Conservation (phyloP, 2,329 filamentous ascomycete genomes). For the Rosellinia necatrix region DNA sequence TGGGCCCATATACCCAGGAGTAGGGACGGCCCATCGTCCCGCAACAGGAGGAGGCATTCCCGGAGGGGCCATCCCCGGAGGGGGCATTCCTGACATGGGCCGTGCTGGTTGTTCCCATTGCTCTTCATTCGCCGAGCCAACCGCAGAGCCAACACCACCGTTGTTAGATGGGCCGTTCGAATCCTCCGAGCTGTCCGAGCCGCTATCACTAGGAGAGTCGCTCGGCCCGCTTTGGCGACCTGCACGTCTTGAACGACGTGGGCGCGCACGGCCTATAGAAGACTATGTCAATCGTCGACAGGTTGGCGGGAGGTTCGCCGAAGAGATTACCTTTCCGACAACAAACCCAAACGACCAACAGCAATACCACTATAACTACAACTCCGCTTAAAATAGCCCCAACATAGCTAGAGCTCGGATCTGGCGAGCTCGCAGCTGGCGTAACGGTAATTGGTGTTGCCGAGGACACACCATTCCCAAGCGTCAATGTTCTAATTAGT, state of each 20-base stretch:
- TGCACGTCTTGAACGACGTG: conserved; percentile 28
- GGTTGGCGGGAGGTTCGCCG: neutral
- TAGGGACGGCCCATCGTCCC: conserved; percentile 26
- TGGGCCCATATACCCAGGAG: conserved; percentile 13
- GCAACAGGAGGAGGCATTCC: conserved; percentile 28
- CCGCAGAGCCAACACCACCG: conserved; percentile 17
- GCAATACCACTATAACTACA: conserved; percentile 30
- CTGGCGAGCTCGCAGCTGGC: conserved; percentile 23
- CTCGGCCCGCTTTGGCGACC: conserved; percentile 22
- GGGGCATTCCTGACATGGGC: conserved; percentile 29
- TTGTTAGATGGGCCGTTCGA: conserved; percentile 24
- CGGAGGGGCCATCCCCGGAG: conserved; percentile 14
- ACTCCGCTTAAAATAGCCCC: conserved; percentile 37
- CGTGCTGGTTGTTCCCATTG: conserved; percentile 23
- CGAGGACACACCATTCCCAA: conserved; percentile 29
- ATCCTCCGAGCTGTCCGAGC: conserved; percentile 25
- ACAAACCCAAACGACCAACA: conserved; percentile 35
- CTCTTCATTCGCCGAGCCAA: conserved; percentile 25
- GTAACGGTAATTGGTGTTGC: conserved; percentile 27
- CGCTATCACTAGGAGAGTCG: conserved; percentile 23
- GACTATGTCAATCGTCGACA: neutral
- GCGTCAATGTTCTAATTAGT: conserved; percentile 32
- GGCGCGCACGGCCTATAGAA: conserved; percentile 21
- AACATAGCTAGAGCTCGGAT: conserved; percentile 24
- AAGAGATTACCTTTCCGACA: conserved; percentile 32